Percentiles rank a stretch among this genome's conserved stretches.
Evolutionary conservation across 345 rosid genomes (phyloP).

Genomic region (Ceriops zippeliana): DNA sequence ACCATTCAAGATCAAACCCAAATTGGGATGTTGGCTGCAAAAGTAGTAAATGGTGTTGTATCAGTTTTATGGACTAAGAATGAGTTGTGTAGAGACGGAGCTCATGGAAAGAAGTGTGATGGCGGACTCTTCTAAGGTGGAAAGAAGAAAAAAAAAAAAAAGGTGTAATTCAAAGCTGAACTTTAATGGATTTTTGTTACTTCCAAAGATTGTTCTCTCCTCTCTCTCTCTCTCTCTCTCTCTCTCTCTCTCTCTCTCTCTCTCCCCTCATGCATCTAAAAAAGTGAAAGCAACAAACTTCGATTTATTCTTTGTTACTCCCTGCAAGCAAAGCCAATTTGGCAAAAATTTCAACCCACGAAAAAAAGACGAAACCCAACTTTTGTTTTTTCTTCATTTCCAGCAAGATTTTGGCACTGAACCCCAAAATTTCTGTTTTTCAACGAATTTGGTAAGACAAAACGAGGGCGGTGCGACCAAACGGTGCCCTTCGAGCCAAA

Average conservation of each 20-base stretch:
- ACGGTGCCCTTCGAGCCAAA: neutral
- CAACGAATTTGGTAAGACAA: constrained; percentile 24
- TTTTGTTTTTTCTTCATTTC: constrained; percentile 17
- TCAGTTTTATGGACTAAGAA: constrained; percentile 8
- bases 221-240: neutral
- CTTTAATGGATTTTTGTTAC: constrained; percentile 15
- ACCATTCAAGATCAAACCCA: neutral
- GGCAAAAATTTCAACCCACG: constrained; percentile 17
- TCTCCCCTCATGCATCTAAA: constrained; percentile 26
- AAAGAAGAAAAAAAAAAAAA: neutral
- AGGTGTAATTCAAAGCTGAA: constrained; percentile 22
- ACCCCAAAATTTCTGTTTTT: constrained; percentile 5
- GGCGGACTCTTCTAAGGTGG: constrained; percentile 12
- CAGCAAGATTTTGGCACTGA: constrained; percentile 31
- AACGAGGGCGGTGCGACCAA: neutral
- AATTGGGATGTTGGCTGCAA: neutral
- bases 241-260: neutral
- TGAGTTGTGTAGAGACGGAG: neutral
- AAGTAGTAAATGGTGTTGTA: neutral
- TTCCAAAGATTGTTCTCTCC: neutral
- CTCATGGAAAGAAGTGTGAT: constrained; percentile 5
- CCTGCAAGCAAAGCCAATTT: constrained; percentile 48
- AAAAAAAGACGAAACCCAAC: constrained; percentile 26
- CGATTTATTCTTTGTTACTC: constrained; percentile 47
- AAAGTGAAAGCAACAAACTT: constrained; percentile 30